Percentiles rank a stretch among this genome's conserved stretches.
phyloP scores from a whole-genome alignment of 805 yeast genomes.

The Candida jianshihensis region DNA sequence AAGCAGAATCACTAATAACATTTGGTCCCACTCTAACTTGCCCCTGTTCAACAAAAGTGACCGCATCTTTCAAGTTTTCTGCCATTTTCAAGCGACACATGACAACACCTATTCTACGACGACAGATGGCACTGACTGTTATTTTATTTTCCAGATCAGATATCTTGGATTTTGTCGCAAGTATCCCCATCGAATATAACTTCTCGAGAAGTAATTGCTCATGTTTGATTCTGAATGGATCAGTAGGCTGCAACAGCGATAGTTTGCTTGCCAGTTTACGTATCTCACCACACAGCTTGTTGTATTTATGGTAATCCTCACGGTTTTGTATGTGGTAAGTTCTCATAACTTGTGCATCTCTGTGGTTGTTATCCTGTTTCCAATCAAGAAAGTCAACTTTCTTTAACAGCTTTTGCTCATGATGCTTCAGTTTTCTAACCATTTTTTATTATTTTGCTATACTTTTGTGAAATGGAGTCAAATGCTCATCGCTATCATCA shows the following conservation, averaged over 20 bases:
- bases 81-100: conserved; percentile 95
- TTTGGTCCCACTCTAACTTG: conserved; percentile 97
- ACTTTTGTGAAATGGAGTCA: neutral
- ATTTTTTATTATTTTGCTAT: conserved; percentile 27
- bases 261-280: conserved; percentile 82
- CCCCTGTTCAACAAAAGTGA: conserved; percentile 91
- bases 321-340: conserved; percentile 90
- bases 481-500: conserved; percentile 1
- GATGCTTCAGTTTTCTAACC: conserved; percentile 89
- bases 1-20: conserved; percentile 93
- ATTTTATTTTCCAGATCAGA: conserved; percentile 88
- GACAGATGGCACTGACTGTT: conserved; percentile 86
- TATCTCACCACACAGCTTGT: conserved; percentile 86
- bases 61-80: conserved; percentile 80
- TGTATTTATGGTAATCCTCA: conserved; percentile 93
- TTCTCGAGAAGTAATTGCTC: conserved; percentile 86
- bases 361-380: conserved; percentile 93
- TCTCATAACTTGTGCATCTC: conserved; percentile 96
- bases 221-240: conserved; percentile 80
- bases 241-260: conserved; percentile 79
- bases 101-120: conserved; percentile 89
- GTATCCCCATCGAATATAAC: conserved; percentile 79
- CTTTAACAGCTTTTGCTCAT: conserved; percentile 89
- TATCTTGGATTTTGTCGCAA: conserved; percentile 82
- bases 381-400: conserved; percentile 96